Evolutionary conservation across 257 asterid species (phyloP), one percentile per base, ranked within the genome.

Genomic region (Solanum sejunctum): DNA sequence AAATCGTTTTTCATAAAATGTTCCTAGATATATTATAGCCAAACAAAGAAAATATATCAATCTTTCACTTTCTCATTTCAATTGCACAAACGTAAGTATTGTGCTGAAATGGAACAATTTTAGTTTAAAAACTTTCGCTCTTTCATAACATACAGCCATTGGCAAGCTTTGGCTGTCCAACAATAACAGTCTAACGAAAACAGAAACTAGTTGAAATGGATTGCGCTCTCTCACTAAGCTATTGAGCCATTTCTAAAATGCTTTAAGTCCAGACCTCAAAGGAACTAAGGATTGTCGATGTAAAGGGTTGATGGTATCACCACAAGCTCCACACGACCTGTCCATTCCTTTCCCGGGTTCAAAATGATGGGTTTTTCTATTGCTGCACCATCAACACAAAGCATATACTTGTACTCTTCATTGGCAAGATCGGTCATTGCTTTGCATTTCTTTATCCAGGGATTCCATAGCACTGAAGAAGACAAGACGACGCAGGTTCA

Each of bases 391-490:
- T 63, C 85, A 39, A 82, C 85, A 63, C 85, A 82, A 58, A 82
- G 77, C 85, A 82, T 82, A 43, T 82, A 6, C 60, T 43, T 58
- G 77, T 82, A 82, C 60, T 82, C 85, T 36, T 64, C 26, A 15
- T 63, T 73, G 17, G 79, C 85, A 63, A 82, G 78, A 45, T 82
- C 77, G 28, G 10, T 15, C 17, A 82, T 61, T 82, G 73, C 43
- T 63, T 47, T 82, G 26, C 45, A 60, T 57, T 63, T 82, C 61
- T 63, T 82, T 10, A 45, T 41, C 85, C 85, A 82, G 26, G 85
- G 85, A 63, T 82, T 81, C 84, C 84, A 81, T 81, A 81, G 39
- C 56, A 81, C 84, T 81, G 82, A 77, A 77, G 3, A 49, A 75
- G 60, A 13, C 58, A 8, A 75, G 45, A 23, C 5, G n/a, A 10